These are phyloP conservation scores for Terana coerulea DNA, from an alignment of 768 basidiomycete genomes.

Conservation along the genomic window DNA sequence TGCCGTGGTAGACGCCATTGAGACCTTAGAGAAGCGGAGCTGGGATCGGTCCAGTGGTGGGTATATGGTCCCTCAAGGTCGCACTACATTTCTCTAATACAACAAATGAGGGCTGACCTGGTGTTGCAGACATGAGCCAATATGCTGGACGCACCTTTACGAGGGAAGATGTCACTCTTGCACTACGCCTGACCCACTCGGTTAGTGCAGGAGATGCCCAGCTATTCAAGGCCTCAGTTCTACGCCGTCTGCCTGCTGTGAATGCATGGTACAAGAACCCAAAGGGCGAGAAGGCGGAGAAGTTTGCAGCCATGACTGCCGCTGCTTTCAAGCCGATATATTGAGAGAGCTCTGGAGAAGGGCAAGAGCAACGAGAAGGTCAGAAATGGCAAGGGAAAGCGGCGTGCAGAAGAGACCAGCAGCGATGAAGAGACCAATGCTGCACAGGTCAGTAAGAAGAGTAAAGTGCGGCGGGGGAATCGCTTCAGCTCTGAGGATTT, in stretches of 20 bases:
- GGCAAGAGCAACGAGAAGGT: not conserved
- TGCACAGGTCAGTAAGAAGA: not conserved
- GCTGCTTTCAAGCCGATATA: not conserved
- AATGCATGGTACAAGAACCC: conserved; percentile 4
- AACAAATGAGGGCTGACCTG: not conserved
- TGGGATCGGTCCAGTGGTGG: conserved; percentile 1
- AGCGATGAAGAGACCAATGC: not conserved
- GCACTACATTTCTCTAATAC: not conserved
- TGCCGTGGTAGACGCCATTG: not conserved
- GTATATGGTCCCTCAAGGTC: not conserved
- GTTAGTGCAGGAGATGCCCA: not conserved
- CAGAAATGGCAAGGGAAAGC: not conserved
- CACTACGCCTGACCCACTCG: not conserved
- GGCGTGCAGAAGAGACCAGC: not conserved
- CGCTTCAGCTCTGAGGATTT: no score
- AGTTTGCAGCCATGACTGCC: not conserved
- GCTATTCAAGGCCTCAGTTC: not conserved
- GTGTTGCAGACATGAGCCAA: not conserved
- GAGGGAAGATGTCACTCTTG: not conserved
- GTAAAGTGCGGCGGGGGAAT: not conserved
- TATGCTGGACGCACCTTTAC: not conserved
- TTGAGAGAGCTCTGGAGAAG: not conserved
- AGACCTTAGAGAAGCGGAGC: not conserved
- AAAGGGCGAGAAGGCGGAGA: not conserved
- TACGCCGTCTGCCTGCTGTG: not conserved